Conservation (phyloP, 768 basidiomycete genomes). For the Rhizopogon roseolus region DNA sequence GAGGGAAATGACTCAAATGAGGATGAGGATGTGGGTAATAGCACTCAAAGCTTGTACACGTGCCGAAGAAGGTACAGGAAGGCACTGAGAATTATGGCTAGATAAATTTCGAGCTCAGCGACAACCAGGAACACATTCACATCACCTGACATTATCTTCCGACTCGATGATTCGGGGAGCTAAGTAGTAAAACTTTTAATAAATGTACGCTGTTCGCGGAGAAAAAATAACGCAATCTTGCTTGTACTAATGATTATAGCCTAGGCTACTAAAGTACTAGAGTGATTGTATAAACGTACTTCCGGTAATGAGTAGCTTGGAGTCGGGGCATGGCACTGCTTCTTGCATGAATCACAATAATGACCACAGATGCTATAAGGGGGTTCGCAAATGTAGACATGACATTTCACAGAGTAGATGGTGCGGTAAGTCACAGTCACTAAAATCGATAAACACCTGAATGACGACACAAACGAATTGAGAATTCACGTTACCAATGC, state of each 20-base stretch:
- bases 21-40: too few relatives aligned
- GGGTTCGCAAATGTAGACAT: not conserved
- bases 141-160: not conserved
- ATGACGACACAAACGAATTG: not conserved
- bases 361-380: not conserved
- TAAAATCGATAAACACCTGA: not conserved
- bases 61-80: too few relatives aligned
- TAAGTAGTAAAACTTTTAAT: too few relatives aligned
- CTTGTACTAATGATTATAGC: too few relatives aligned
- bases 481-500: not conserved
- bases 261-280: not conserved
- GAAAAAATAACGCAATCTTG: too few relatives aligned
- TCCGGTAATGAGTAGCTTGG: not conserved
- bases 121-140: not conserved
- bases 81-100: too few relatives aligned
- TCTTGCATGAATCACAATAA: not conserved
- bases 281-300: not conserved
- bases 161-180: too few relatives aligned
- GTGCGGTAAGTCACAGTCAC: too few relatives aligned
- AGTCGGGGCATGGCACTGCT: too few relatives aligned
- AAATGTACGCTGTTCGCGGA: too few relatives aligned
- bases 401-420: not conserved
- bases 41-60: too few relatives aligned
- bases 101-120: not conserved
- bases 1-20: not conserved